Conservation (phyloP, 768 basidiomycete genomes). For the Lactarius vividus region DNA sequence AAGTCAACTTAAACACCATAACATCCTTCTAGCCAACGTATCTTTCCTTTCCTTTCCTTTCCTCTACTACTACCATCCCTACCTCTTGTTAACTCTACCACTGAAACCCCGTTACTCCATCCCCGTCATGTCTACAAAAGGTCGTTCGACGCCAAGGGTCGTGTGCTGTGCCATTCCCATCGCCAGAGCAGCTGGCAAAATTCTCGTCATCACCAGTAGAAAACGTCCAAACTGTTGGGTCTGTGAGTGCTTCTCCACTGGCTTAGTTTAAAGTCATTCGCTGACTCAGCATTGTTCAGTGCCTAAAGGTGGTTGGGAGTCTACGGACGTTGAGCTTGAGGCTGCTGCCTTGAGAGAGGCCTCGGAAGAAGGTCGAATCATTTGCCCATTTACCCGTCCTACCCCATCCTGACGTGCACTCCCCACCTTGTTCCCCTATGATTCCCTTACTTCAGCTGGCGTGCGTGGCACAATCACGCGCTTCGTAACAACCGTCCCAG, state of each 20-base stretch:
- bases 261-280: constrained; percentile 17
- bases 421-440: constrained; percentile 40
- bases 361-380: constrained; percentile 93
- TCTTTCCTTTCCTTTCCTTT: constrained; percentile 2
- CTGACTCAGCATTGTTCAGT: constrained; percentile 44
- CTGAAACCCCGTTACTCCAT: constrained; percentile 3
- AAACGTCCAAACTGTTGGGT: constrained; percentile 82
- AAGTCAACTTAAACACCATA: constrained; percentile 24
- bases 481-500: constrained; percentile 78
- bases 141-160: constrained; percentile 75
- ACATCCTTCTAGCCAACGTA: constrained; percentile 1
- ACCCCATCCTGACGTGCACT: constrained; percentile 60
- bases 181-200: constrained; percentile 65
- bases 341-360: constrained; percentile 90
- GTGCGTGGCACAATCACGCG: constrained; percentile 84
- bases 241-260: constrained; percentile 57
- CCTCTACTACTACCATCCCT: not conserved
- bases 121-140: constrained; percentile 49
- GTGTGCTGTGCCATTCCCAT: constrained; percentile 92
- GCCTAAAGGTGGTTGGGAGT: constrained; percentile 92
- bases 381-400: constrained; percentile 73
- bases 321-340: constrained; percentile 75
- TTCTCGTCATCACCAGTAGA: constrained; percentile 81
- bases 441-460: constrained; percentile 56
- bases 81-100: constrained; percentile 10